Evolutionary conservation across 106 monocot genomes (phyloP).

Genomic region (Gastrodia elata): DNA sequence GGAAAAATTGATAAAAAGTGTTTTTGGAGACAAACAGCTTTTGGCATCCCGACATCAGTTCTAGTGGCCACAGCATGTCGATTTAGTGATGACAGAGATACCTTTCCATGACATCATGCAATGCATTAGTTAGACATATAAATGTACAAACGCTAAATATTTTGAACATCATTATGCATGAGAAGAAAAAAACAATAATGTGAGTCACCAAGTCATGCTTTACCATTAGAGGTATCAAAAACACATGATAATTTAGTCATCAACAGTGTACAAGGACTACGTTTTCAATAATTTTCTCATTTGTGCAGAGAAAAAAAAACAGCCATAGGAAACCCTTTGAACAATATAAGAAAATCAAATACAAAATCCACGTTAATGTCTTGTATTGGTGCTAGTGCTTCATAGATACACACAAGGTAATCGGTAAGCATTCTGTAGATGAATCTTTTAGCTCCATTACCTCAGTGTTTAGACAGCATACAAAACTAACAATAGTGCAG

Average conservation of each 20-base stretch:
- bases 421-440: neutral
- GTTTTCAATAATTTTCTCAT: neutral
- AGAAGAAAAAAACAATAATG: neutral
- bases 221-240: neutral
- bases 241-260: neutral
- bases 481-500: neutral
- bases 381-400: neutral
- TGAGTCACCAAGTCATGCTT: neutral
- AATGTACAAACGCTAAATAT: neutral
- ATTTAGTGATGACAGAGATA: slow-evolving; percentile 94
- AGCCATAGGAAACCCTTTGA: neutral
- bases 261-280: neutral
- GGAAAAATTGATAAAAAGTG: slow-evolving; percentile 92
- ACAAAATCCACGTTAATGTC: neutral
- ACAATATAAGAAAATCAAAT: neutral
- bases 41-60: slow-evolving; percentile 87
- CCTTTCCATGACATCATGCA: slow-evolving; percentile 32
- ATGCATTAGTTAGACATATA: neutral
- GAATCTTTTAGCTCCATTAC: neutral
- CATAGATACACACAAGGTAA: neutral
- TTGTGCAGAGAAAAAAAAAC: neutral
- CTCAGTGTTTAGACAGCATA: neutral
- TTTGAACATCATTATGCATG: neutral
- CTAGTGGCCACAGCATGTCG: slow-evolving; percentile 96
- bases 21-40: slow-evolving; percentile 83